Evolutionary conservation across 2,329 filamentous ascomycete species (phyloP), one percentile per base, ranked within the genome.

Genomic region (Magnaporthales sp.): DNA sequence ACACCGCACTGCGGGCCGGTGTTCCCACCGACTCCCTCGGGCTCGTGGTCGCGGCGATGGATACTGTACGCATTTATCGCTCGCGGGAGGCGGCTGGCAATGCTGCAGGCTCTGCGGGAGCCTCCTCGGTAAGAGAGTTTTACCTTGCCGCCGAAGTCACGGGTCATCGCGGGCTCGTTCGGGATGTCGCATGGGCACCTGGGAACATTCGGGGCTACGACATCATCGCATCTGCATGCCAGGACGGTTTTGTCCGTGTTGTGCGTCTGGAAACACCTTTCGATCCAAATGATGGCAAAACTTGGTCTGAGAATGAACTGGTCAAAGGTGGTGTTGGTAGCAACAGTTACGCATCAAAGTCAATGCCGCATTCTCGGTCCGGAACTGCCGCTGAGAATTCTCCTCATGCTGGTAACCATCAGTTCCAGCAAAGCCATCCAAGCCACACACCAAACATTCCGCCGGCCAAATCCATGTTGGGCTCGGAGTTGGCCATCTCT

Each of bases 141-240:
- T 97, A 96, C 75, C 86, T 91, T 8, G 93, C 93, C 0, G 88
- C 89, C 24, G 90, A 93, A 73, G 80, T 98, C 19, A 81, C 82
- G 31, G 88, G 88, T 1, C 91, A 97, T 72, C 83, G 86, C 8
- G 88, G 89, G 0, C 83, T 98, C 54, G 91, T 97, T 7, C 85
- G 94, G 63, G 93, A 97, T 75, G 86, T 97, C 1, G 89, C 92
- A 2, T 99, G 95, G 95, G 92, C 94, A 0, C 91, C 93, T 63
- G 94, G 93, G 13, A 96, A 93, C 70, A 92, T 96, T 72, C 83
- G 93, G 54, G 94, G 94, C 1, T 94, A 92, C 75, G 95, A 99
- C 76, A 85, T 94, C 67, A 85, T 98, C 71, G 95, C 94, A 3
- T 96, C 93, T 6, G 94, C 93, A 2, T 95, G 92, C 75, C 96